Conservation (phyloP, 2,329 filamentous ascomycete genomes). For the Aspergillus eucalypticola region DNA sequence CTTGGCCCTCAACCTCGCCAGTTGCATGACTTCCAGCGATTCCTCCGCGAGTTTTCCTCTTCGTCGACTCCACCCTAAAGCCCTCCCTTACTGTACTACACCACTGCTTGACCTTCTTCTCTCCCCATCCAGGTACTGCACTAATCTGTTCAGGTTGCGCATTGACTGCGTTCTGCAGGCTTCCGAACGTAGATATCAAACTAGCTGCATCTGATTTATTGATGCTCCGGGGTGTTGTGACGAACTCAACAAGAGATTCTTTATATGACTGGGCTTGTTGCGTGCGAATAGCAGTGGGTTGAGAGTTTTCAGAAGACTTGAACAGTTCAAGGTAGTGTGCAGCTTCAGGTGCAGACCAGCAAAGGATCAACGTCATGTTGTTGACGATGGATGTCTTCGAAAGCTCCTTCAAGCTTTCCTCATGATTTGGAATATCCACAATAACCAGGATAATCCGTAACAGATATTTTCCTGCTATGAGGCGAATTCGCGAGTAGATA, state of each 20-base stretch:
- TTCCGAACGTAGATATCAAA: constrained; percentile 89
- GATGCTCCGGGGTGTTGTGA: constrained; percentile 83
- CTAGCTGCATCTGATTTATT: constrained; percentile 95
- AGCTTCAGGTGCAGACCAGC: constrained; percentile 92
- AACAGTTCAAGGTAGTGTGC: constrained; percentile 92
- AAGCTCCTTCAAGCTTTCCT: constrained; percentile 83
- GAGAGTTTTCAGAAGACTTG: constrained; percentile 90
- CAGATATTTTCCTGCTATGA: constrained; percentile 80
- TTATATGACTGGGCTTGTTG: constrained; percentile 81
- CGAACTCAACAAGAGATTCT: constrained; percentile 86
- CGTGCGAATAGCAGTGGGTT: constrained; percentile 76
- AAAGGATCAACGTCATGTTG: constrained; percentile 86
- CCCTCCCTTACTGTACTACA: constrained; percentile 77
- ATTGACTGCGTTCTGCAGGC: constrained; percentile 81
- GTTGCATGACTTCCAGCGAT: constrained; percentile 32
- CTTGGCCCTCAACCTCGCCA: not conserved
- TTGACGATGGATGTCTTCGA: constrained; percentile 92
- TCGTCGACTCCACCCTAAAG: constrained; percentile 73
- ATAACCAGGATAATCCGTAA: constrained; percentile 84
- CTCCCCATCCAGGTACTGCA: constrained; percentile 87
- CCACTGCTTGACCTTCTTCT: constrained; percentile 91
- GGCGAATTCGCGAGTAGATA: constrained; percentile 88
- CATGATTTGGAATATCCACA: constrained; percentile 94
- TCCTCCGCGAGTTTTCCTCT: constrained; percentile 51
- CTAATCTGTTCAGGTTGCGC: constrained; percentile 82